Evolutionary conservation across 163 green algal species (phyloP).

Genomic region (Chlorella variabilis): DNA sequence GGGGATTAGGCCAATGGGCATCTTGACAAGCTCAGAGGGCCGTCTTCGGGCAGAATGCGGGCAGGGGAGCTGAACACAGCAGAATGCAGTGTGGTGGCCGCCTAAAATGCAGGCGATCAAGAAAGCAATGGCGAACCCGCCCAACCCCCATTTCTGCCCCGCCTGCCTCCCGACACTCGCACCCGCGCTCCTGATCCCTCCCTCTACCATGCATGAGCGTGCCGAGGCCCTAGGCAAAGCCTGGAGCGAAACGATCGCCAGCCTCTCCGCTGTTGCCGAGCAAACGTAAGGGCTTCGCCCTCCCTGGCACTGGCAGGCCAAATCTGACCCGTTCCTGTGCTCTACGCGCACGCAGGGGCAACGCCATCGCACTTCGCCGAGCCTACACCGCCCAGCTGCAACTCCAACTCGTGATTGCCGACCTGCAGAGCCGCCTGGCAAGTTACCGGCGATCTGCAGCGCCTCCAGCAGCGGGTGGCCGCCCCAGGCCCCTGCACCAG

Average conservation of each 20-base stretch:
- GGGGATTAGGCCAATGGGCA: conserved; percentile 2
- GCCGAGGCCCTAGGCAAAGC: conserved; percentile 3
- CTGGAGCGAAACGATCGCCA: background rate
- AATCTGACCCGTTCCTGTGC: background rate
- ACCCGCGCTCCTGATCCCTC: no score
- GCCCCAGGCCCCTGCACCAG: no score
- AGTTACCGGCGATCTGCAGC: background rate
- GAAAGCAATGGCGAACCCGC: no score
- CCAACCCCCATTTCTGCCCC: no score
- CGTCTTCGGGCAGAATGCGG: no score
- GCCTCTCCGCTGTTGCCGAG: background rate
- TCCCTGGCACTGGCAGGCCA: background rate
- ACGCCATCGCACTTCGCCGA: background rate
- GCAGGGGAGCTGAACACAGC: no score
- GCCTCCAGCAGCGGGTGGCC: no score
- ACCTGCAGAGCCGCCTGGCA: conserved; percentile 24
- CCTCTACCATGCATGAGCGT: conserved; percentile 15
- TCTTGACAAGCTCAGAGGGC: background rate
- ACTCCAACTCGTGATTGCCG: background rate
- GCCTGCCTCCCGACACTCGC: no score
- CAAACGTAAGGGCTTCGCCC: background rate
- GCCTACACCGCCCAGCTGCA: background rate
- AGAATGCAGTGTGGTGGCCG: no score
- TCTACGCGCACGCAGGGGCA: background rate
- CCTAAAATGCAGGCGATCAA: no score